Evolutionary conservation across 371 early-diverging fungal species (phyloP).

Genomic region (Fennellomyces sp.): DNA sequence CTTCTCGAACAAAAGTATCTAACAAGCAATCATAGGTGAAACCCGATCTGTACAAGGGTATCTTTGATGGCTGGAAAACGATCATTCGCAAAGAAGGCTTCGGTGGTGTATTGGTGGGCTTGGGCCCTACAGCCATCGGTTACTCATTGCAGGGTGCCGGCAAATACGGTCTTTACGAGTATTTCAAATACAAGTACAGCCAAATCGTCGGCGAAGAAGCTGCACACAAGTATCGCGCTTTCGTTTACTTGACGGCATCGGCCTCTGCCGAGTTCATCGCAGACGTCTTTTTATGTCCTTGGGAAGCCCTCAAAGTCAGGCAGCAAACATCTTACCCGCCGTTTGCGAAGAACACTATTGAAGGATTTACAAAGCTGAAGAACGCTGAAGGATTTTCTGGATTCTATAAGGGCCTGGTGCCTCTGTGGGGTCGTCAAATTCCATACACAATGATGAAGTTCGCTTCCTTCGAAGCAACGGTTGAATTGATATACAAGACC

Average conservation of each 20-base stretch:
- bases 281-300: conserved; percentile 81
- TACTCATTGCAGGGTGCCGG: conserved; percentile 87
- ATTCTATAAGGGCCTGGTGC: conserved; percentile 75
- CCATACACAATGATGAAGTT: conserved; percentile 98
- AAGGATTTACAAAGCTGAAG: conserved; percentile 65
- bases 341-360: conserved; percentile 64
- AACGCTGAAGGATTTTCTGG: conserved; percentile 66
- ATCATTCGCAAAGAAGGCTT: conserved; percentile 74
- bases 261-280: conserved; percentile 90
- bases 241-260: conserved; percentile 76
- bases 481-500: conserved; percentile 74
- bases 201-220: conserved; percentile 72
- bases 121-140: conserved; percentile 82
- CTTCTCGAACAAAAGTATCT: neutral
- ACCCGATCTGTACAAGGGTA: conserved; percentile 68
- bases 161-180: conserved; percentile 91
- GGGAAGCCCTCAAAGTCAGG: conserved; percentile 82
- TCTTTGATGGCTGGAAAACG: conserved; percentile 65
- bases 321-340: conserved; percentile 73
- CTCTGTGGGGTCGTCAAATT: conserved; percentile 85
- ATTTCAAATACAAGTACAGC: conserved; percentile 76
- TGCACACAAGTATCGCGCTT: conserved; percentile 73
- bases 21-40: conserved; percentile 23
- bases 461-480: conserved; percentile 83
- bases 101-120: conserved; percentile 75